A percentile compares a stretch with the other conserved stretches of the same genome.
These are phyloP conservation scores for Alternaria hordeiaustralica DNA, from an alignment of 2,329 filamentous ascomycete genomes.

Conservation along the genomic window DNA sequence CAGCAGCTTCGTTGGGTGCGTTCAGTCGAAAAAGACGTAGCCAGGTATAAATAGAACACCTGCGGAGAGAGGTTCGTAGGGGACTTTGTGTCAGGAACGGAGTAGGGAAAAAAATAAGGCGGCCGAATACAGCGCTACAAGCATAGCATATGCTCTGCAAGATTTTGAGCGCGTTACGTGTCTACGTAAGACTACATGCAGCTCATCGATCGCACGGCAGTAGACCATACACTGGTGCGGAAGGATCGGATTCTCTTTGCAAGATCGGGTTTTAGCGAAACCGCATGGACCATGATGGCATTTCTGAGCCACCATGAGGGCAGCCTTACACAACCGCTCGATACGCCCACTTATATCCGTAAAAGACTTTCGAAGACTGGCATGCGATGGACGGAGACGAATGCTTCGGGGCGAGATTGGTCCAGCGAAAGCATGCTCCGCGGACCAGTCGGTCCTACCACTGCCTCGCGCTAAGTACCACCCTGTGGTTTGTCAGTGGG, in stretches of 20 bases:
- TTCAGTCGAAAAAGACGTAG: not conserved
- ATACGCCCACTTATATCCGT: not conserved
- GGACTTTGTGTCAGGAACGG: not conserved
- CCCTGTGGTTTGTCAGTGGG: not conserved
- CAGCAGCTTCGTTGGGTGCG: not conserved
- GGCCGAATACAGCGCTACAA: not conserved
- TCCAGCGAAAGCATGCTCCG: not conserved
- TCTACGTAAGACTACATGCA: not conserved
- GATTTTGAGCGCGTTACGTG: not conserved
- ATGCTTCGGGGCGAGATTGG: not conserved
- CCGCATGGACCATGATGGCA: conserved; percentile 2
- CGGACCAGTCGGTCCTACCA: conserved; percentile 1
- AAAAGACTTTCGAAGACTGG: not conserved
- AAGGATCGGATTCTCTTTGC: not conserved
- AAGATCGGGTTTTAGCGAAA: conserved; percentile 6
- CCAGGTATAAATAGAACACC: not conserved
- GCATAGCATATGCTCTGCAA: not conserved
- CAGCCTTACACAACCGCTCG: not conserved
- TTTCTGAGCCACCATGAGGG: not conserved
- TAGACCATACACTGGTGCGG: not conserved
- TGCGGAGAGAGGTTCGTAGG: not conserved
- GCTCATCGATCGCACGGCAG: not conserved
- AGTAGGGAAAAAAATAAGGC: not conserved
- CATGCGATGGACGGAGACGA: not conserved
- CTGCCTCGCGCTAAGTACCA: conserved; percentile 2